Conservation (phyloP, 345 rosid species). For the Viola odorata region DNA sequence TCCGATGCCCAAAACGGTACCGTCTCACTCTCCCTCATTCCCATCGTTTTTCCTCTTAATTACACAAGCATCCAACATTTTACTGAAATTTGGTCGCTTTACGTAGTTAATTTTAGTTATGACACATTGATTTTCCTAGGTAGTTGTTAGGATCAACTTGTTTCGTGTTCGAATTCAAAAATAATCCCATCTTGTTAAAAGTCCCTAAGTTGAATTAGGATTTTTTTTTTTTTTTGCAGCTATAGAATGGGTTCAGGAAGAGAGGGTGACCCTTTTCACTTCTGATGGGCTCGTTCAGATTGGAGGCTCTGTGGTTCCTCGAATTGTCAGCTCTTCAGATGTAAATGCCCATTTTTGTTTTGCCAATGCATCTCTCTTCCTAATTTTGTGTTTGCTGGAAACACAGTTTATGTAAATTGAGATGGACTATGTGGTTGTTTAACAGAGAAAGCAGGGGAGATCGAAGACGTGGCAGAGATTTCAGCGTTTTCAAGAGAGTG, state of each 20-base stretch:
- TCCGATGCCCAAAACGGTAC: conserved; percentile 47
- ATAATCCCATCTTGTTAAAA: no score
- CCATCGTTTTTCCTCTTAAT: conserved; percentile 1
- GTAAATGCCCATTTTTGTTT: background rate
- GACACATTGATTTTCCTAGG: no score
- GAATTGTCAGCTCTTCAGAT: conserved; percentile 51
- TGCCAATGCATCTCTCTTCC: background rate
- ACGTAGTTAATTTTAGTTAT: background rate
- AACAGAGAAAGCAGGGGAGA: conserved; percentile 55
- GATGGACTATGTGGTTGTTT: background rate
- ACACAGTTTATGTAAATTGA: background rate
- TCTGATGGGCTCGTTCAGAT: conserved; percentile 84
- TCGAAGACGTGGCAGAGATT: conserved; percentile 40
- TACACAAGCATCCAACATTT: background rate
- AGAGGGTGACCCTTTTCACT: conserved; percentile 74
- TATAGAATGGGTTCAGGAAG: conserved; percentile 83
- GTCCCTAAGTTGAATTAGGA: background rate
- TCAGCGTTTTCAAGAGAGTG: conserved; percentile 68
- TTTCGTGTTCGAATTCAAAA: no score
- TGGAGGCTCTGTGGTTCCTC: conserved; percentile 84
- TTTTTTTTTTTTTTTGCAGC: conserved; percentile 19
- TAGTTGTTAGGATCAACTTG: no score
- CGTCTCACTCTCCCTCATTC: background rate
- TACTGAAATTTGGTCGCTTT: background rate
- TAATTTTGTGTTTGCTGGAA: background rate